phyloP scores from a whole-genome alignment of 2,329 filamentous ascomycete species.

The Penicillium olsonii region DNA sequence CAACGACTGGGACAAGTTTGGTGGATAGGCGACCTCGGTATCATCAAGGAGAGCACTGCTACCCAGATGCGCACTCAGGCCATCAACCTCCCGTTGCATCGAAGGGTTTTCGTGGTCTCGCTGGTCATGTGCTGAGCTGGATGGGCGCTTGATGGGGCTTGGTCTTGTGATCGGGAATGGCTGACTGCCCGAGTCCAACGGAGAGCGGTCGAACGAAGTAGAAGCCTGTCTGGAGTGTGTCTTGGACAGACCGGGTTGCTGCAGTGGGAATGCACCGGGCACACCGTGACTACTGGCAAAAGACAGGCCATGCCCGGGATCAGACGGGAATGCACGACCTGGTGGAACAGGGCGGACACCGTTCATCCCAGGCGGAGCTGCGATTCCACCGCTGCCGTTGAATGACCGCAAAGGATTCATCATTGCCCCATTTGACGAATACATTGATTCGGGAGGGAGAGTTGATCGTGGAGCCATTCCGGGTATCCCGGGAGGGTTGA shows the following conservation, averaged over 20 bases:
- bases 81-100: slow-evolving; percentile 63
- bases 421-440: slow-evolving; percentile 54
- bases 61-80: slow-evolving; percentile 76
- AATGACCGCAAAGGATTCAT: slow-evolving; percentile 59
- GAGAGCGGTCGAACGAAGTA: slow-evolving; percentile 58
- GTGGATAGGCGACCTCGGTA: slow-evolving; percentile 68
- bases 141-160: slow-evolving; percentile 83
- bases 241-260: slow-evolving; percentile 46
- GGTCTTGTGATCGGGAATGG: slow-evolving; percentile 78
- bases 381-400: slow-evolving; percentile 54
- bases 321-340: slow-evolving; percentile 56
- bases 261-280: slow-evolving; percentile 34
- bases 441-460: slow-evolving; percentile 57
- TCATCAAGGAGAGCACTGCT: slow-evolving; percentile 83
- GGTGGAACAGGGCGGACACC: slow-evolving; percentile 61
- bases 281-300: slow-evolving; percentile 49
- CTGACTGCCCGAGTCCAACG: slow-evolving; percentile 60
- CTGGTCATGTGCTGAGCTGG: slow-evolving; percentile 63
- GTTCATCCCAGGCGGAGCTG: slow-evolving; percentile 59
- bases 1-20: slow-evolving; percentile 45
- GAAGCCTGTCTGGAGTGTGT: slow-evolving; percentile 77
- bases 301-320: slow-evolving; percentile 44
- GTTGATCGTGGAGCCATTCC: slow-evolving; percentile 55
- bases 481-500: slow-evolving; percentile 57
- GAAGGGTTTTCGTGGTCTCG: slow-evolving; percentile 43